A percentile compares a stretch with the other conserved stretches of the same genome.
Conservation (phyloP, 495 filamentous ascomycete species). For the Penicillium subrubescens region DNA sequence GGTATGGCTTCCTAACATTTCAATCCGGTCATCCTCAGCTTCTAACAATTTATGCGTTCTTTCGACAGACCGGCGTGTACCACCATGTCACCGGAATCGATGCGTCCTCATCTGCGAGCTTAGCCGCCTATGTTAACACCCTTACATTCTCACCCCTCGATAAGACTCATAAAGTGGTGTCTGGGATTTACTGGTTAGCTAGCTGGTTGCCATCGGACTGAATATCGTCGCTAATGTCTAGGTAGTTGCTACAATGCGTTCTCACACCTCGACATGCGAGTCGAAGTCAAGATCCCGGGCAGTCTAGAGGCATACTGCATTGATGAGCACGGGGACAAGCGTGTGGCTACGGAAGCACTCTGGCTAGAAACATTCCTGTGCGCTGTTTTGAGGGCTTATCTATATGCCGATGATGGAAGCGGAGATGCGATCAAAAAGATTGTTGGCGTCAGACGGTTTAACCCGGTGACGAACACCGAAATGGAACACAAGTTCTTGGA, state of each 20-base stretch:
- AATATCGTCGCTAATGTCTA: conserved; percentile 22
- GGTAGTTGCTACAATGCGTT: conserved; percentile 98
- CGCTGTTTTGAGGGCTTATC: conserved; percentile 88
- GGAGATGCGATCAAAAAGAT: conserved; percentile 92
- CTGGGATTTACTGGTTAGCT: conserved; percentile 86
- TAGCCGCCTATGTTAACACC: conserved; percentile 98
- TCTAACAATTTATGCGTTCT: conserved; percentile 10
- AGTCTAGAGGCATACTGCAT: conserved; percentile 95
- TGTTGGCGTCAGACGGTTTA: conserved; percentile 91
- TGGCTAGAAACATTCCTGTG: conserved; percentile 99
- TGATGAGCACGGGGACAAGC: conserved; percentile 92
- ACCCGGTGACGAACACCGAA: conserved; percentile 95
- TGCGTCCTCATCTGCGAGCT: conserved; percentile 93
- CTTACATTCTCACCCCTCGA: conserved; percentile 86
- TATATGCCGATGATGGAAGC: conserved; percentile 91
- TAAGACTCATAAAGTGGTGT: conserved; percentile 86
- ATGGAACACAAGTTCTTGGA: conserved; percentile 96
- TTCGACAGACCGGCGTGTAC: conserved; percentile 78
- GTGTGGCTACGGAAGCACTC: conserved; percentile 84
- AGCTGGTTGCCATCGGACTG: background rate
- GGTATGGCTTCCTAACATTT: conserved; percentile 30
- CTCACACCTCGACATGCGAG: conserved; percentile 96
- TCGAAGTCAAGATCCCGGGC: conserved; percentile 94
- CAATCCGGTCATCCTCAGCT: background rate
- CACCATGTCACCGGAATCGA: conserved; percentile 98